A percentile compares a stretch with the other conserved stretches of the same genome.
These are phyloP conservation scores for Penicillium oxalicum DNA, from an alignment of 2,329 filamentous ascomycete species.

Conservation along the genomic window DNA sequence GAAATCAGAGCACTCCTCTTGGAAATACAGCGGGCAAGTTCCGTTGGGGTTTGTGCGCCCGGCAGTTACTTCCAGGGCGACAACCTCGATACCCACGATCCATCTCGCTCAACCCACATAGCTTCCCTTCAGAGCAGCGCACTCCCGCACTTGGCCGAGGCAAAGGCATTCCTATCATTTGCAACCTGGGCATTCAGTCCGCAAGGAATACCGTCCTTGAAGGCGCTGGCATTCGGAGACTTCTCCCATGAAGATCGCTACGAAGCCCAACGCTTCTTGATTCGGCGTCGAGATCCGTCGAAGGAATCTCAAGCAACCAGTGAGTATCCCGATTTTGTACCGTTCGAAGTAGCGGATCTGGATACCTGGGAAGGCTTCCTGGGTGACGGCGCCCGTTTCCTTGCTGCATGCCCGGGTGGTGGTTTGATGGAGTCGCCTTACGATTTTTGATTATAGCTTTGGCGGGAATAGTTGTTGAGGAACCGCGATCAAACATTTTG, in stretches of 20 bases:
- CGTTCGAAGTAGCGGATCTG: background rate
- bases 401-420: background rate
- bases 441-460: background rate
- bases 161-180: background rate
- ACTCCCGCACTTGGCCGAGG: background rate
- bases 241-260: background rate
- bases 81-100: background rate
- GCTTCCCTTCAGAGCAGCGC: background rate
- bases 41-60: background rate
- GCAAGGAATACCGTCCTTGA: background rate
- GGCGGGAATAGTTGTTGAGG: background rate
- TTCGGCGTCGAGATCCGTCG: background rate
- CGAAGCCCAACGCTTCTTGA: background rate
- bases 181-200: background rate
- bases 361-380: background rate
- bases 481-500: background rate
- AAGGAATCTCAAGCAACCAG: background rate
- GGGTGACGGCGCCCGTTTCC: background rate
- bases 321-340: background rate
- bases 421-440: background rate
- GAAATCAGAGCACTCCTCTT: background rate
- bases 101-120: background rate
- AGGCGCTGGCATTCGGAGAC: background rate
- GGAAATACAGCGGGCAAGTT: background rate
- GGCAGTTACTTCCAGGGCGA: background rate